These are phyloP conservation scores for Ogataea philodendri DNA, from an alignment of 805 yeast genomes.

Conservation along the genomic window DNA sequence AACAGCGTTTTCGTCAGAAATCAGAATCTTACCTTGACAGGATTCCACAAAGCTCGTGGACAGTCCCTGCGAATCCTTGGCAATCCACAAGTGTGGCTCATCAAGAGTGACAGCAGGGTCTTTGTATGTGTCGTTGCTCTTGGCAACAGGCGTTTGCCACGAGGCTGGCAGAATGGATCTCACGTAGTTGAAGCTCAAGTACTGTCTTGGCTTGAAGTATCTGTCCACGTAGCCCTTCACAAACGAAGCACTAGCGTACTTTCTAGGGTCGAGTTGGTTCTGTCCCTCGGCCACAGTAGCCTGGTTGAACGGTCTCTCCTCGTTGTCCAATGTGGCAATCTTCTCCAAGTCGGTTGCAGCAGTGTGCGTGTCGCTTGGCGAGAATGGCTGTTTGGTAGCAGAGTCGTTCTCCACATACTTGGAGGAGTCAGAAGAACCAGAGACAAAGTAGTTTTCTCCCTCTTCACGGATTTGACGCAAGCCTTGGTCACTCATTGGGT, in stretches of 20 bases:
- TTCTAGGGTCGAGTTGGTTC: conserved; percentile 7
- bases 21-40: conserved; percentile 54
- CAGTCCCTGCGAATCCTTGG: conserved; percentile 66
- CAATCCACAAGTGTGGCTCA: conserved; percentile 69
- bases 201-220: conserved; percentile 44
- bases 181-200: conserved; percentile 40
- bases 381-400: conserved; percentile 11
- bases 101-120: conserved; percentile 57
- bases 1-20: conserved; percentile 55
- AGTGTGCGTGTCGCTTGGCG: conserved; percentile 19
- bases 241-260: conserved; percentile 12
- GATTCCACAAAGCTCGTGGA: conserved; percentile 55
- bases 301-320: conserved; percentile 27
- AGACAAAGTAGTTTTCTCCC: conserved; percentile 27
- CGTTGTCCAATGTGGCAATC: conserved; percentile 20
- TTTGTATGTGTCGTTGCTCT: conserved; percentile 34
- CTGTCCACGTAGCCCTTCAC: conserved; percentile 22
- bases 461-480: conserved; percentile 48
- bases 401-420: conserved; percentile 29
- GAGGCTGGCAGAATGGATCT: conserved; percentile 42
- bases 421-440: conserved; percentile 25
- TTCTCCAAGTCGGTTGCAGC: conserved; percentile 21
- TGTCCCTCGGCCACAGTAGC: conserved; percentile 7
- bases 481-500: conserved; percentile 69
- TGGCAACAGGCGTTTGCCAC: conserved; percentile 20